Base-by-base conservation (phyloP, 2,329 filamentous ascomycete genomes). In the Pseudopyricularia javanii region DNA sequence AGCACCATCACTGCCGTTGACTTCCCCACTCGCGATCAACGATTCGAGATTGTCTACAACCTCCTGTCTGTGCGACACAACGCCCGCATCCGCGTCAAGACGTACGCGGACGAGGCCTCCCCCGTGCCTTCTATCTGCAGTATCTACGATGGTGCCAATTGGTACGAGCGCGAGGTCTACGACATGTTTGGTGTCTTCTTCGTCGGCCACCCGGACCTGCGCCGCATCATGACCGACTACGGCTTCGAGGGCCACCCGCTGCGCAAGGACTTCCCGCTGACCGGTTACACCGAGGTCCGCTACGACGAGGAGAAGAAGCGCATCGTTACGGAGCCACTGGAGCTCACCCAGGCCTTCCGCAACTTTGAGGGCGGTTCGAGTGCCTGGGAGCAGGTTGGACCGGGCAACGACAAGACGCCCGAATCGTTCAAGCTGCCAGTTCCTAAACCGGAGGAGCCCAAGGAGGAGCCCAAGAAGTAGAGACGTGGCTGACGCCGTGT, bases 301-400 rank as follows among this genome's bases (percentile, higher is more conserved):
- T 98, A 94, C 66, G 93, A 98, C 61, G 93, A 98, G 74, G 94
- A 98, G 79, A 98, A 62, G 87, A 98, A 98, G 83, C 83, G 93
- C 57, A 96, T 98, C 66, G 91, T 98, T 56, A 91, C 94, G 32
- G 94, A 98, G 77, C 93, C 94, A 40, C 77, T 98, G 50, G 93
- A 98, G 75, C 80, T 98, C 70, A 97, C 93, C 14, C 93, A 98
- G 72, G 93, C 94, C 7, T 98, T 94, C 83, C 84, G 93, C 62
- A 97, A 98, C 75, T 98, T 98, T 65, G 91, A 96, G 73, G 90
- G 91, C 56, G 89, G 90, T 54, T 83, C 82, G 48, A 82, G 83
- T 58, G 79, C 79, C 14, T 84, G 80, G 81, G 81, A 83, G 73
- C 81, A 78, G 59, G 70, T 85, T 57, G 80, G 78, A 55, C 59